Base-by-base conservation (phyloP, 2,329 filamentous ascomycete species). In the Trichoderma aggressivum region DNA sequence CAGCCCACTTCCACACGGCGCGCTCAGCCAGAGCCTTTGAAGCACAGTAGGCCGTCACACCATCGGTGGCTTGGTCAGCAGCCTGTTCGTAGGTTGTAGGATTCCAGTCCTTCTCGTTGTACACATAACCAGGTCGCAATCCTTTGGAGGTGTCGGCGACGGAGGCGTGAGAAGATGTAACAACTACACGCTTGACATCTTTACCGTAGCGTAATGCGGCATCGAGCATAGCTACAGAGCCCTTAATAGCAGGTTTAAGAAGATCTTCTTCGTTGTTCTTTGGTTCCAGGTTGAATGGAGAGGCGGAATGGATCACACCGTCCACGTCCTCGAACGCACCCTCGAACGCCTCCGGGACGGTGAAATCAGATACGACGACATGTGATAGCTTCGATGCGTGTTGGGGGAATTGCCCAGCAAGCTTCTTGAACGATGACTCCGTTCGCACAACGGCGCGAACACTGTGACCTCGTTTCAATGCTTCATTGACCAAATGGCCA, bases 1-100 rank as follows among this genome's bases (percentile, higher is more conserved):
- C 39, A 55, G 75, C 71, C 71, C 74, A 78, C 2, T 87, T 83
- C 90, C 90, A 92, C 1, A 89, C 89, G 1, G 90, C 88, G 72
- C 85, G 87, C 76, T 92, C 90, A 0, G 89, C 90, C 73, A 93
- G 90, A 1, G 86, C 87, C 66, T 78, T 76, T 21, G 74, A 76
- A 4, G 73, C 75, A 12, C 72, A 74, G 64, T 77, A 78, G 8
- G 74, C 75, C 3, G 71, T 73, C 3, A 71, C 72, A 3, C 63
- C 47, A 18, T 65, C 47, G 2, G 71, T 73, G 24, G 72, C 61
- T 14, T 65, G 67, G 7, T 63, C 39, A 12, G 34, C 66, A 8
- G 64, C 53, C 4, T 67, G 34, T 24, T 58, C 53, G 39, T 58
- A 67, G 6, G 53, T 47, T 6, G 47, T 32, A 11, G 50, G 53